Evolutionary conservation across 306 rosid species (phyloP), one percentile per base, ranked within the genome.

Genomic region (Prunus mume): DNA sequence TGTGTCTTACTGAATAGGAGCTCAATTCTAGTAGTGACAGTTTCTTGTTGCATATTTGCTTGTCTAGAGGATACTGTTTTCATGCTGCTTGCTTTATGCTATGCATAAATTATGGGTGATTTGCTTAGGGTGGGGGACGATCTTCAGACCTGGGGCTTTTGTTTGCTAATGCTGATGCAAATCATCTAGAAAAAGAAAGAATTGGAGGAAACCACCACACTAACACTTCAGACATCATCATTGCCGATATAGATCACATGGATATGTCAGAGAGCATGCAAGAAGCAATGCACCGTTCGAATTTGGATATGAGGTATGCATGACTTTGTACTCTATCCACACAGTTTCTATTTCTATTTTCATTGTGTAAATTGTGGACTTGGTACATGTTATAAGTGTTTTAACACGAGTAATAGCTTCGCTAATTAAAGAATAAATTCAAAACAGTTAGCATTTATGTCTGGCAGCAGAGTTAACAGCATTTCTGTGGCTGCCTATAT

Each of bases 211-310:
- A 68, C 82, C 78, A 87, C 87, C 71, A 32, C 74, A 45, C 75
- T 51, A 78, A 74, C 75, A 86, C 80, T 78, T 74, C 92, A 60
- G 82, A 85, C 58, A 77, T 71, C 19, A 50, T 64, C 61, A 32
- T 76, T 82, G 82, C 72, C 87, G 93, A 86, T 62, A 79, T 89
- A 65, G 98, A 96, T 80, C 90, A 97, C 69, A 91, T 96, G 99
- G 99, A 96, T 82, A 87, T 91, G 89, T 91, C 97, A 75, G 99
- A 96, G 68, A 87, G 98, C 78, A 91, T 96, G 97, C 99, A 96
- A 90, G 99, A 96, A 85, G 99, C 99, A 69, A 87, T 96, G 99
- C 98, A 92, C 77, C 98, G 98, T 70, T 96, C 98, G 8, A 96
- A 89, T 84, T 80, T 96, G 85, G 99, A 96, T 68, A 86, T 90